Conservation (phyloP, 345 rosid species). For the Corymbia maculata region DNA sequence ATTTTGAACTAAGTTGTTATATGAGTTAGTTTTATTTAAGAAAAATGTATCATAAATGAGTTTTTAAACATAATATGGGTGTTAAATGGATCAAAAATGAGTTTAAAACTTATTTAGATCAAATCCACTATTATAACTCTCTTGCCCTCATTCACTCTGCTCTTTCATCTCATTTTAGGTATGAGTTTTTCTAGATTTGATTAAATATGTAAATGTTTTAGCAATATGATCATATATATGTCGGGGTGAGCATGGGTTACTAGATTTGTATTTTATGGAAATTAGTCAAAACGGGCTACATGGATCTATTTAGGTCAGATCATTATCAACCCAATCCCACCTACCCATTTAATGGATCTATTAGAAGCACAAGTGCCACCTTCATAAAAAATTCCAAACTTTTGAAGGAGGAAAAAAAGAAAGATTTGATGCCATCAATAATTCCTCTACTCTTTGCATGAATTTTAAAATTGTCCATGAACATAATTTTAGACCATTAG, state of each 20-base stretch:
- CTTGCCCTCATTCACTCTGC: not conserved
- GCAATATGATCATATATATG: not conserved
- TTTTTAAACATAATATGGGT: too few species aligned
- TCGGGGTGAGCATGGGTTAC: too few species aligned
- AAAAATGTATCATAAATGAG: too few species aligned
- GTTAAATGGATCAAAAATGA: not conserved
- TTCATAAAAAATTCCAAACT: not conserved
- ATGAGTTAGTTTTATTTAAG: not conserved
- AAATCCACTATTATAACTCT: accelerated
- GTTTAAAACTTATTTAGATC: too few species aligned
- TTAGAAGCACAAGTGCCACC: accelerated
- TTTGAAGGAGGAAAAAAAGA: not conserved
- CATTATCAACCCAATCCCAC: not conserved
- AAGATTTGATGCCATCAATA: not conserved
- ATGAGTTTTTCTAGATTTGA: not conserved
- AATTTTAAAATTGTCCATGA: not conserved
- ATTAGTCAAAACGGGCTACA: not conserved
- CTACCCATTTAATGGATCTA: not conserved
- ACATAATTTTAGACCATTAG: not conserved
- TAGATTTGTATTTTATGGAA: too few species aligned
- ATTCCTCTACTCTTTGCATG: not conserved
- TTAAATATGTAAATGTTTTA: too few species aligned
- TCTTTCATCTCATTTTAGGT: too few species aligned
- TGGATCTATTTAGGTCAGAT: accelerated
- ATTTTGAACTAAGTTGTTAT: too few species aligned